phyloP scores from a whole-genome alignment of 139 green algal species.

The Chlamydomonas asymmetrica region DNA sequence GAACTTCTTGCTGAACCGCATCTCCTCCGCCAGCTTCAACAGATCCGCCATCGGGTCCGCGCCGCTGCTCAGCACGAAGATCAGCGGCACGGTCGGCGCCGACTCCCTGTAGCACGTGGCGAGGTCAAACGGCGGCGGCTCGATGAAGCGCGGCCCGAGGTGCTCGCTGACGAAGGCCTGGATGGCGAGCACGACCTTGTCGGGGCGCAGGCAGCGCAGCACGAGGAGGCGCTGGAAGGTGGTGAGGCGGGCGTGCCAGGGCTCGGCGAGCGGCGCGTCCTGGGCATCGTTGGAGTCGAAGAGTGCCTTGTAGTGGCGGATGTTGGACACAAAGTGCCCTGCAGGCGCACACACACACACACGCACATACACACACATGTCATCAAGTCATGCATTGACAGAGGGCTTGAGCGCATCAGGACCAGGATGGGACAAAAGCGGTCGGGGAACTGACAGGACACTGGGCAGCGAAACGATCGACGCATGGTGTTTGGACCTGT shows the following conservation, averaged over 20 bases:
- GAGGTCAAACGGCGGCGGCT: constrained; percentile 82
- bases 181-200: constrained; percentile 72
- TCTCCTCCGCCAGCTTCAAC: constrained; percentile 83
- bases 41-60: constrained; percentile 85
- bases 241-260: constrained; percentile 40
- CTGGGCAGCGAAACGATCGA: too few species aligned
- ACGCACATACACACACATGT: background rate
- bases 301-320: constrained; percentile 63
- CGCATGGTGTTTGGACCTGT: too few species aligned
- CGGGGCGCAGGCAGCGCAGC: constrained; percentile 73
- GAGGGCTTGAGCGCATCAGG: too few species aligned
- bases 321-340: constrained; percentile 49
- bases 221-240: constrained; percentile 73
- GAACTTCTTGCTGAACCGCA: constrained; percentile 79
- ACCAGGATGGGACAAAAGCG: too few species aligned
- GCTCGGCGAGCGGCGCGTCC: constrained; percentile 45
- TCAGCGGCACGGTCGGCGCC: constrained; percentile 64
- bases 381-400: too few species aligned
- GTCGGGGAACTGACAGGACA: too few species aligned
- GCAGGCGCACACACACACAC: constrained; percentile 21
- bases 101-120: constrained; percentile 65
- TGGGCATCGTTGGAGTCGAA: constrained; percentile 83
- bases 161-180: constrained; percentile 64
- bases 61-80: constrained; percentile 77
- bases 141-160: constrained; percentile 72